Conservation (phyloP, 306 rosid genomes). For the Cicer yamashitae region DNA sequence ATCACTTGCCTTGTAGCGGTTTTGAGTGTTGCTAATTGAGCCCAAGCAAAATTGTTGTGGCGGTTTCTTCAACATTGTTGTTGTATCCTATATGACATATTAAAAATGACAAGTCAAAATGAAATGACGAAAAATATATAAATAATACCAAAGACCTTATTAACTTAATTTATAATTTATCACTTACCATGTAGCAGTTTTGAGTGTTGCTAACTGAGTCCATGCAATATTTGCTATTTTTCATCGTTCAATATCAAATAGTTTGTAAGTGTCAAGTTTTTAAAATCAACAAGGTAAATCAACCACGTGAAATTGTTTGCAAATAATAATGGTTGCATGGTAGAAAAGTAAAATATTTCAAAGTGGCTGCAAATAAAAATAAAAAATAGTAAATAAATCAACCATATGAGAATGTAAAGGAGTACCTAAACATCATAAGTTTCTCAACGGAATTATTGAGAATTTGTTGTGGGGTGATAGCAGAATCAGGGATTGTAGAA, state of each 20-base stretch:
- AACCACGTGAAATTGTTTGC: too few species aligned
- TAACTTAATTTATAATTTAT: too few species aligned
- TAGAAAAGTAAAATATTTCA: background rate
- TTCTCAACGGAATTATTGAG: background rate
- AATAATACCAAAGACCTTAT: too few species aligned
- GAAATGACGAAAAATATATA: too few species aligned
- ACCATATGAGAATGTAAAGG: background rate
- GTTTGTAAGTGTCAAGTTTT: background rate
- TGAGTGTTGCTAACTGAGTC: background rate
- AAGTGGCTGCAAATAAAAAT: background rate
- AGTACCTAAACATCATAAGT: conserved; percentile 41
- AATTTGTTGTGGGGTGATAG: background rate
- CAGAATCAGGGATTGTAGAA: background rate
- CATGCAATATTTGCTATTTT: conserved; percentile 27
- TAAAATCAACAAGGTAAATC: background rate
- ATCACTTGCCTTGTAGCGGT: too few species aligned
- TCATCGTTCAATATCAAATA: conserved; percentile 12
- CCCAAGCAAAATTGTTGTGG: too few species aligned
- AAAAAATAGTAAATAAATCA: background rate
- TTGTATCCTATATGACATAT: conserved; percentile 10
- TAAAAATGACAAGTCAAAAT: background rate
- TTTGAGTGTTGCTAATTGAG: too few species aligned
- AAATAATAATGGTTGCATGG: too few species aligned
- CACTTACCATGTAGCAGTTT: too few species aligned
- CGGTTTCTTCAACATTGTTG: too few species aligned